Conservation (phyloP, 768 basidiomycete genomes). For the Tulasnella sp. region DNA sequence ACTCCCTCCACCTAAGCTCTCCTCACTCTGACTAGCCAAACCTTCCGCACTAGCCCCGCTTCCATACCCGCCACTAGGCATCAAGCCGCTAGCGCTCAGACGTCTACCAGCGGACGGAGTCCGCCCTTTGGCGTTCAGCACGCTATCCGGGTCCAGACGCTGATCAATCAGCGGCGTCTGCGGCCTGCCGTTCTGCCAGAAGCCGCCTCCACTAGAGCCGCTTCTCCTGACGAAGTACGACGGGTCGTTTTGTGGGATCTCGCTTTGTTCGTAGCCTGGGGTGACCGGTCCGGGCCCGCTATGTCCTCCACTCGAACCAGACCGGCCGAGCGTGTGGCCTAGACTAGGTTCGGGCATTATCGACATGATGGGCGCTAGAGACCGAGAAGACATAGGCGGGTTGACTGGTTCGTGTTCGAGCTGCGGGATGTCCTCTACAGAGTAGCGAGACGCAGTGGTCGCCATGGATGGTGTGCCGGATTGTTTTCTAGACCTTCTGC, state of each 20-base stretch:
- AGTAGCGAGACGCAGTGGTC: constrained; percentile 7
- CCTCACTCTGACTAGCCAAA: constrained; percentile 1
- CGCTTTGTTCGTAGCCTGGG: not conserved
- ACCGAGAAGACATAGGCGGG: too few species aligned
- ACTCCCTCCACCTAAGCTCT: constrained; percentile 4
- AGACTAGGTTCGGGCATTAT: not conserved
- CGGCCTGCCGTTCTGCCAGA: not conserved
- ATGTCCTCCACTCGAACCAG: not conserved
- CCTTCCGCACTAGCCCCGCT: too few species aligned
- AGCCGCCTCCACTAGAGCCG: not conserved
- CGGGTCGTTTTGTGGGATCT: not conserved
- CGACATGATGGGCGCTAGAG: too few species aligned
- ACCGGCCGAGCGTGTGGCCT: not conserved
- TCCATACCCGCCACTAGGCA: too few species aligned
- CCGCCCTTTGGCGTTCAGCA: constrained; percentile 8
- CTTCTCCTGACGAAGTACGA: not conserved
- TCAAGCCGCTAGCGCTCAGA: not conserved
- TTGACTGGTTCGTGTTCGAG: not conserved
- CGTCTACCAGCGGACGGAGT: not conserved
- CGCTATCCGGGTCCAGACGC: constrained; percentile 4
- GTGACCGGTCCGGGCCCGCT: not conserved
- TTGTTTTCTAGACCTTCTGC: not conserved
- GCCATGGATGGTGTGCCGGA: constrained; percentile 8
- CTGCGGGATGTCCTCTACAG: not conserved
- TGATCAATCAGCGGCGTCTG: constrained; percentile 5